Percentiles rank a stretch among this genome's conserved stretches.
These are phyloP conservation scores for Polysphondylium violaceum DNA, from an alignment of 78 protist genomes.

Conservation along the genomic window DNA sequence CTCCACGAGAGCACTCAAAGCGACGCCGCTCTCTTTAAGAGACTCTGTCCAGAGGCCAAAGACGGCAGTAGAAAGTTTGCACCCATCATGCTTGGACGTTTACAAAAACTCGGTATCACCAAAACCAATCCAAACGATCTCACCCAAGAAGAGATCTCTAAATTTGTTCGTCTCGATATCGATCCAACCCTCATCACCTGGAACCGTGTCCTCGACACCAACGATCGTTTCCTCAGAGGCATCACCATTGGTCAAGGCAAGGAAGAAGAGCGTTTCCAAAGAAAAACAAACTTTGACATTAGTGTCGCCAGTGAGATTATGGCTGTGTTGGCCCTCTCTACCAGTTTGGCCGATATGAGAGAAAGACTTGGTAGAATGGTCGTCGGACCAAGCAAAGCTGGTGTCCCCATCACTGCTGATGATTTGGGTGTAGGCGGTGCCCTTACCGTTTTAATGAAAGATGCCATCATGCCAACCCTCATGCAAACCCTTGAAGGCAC, in stretches of 20 bases:
- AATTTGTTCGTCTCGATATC: slow-evolving; percentile 95
- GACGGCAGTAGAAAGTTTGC: slow-evolving; percentile 82
- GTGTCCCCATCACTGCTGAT: slow-evolving; percentile 95
- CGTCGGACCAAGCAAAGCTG: slow-evolving; percentile 73
- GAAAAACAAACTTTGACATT: slow-evolving; percentile 95
- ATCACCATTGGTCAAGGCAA: slow-evolving; percentile 95
- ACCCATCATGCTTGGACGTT: slow-evolving; percentile 90
- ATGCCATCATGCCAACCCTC: slow-evolving; percentile 97
- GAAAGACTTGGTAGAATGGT: slow-evolving; percentile 89
- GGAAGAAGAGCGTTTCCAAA: slow-evolving; percentile 89
- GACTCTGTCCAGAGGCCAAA: slow-evolving; percentile 87
- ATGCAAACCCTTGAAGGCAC: slow-evolving; percentile 97
- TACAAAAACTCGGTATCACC: slow-evolving; percentile 91
- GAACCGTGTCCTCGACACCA: slow-evolving; percentile 93
- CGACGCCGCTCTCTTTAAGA: slow-evolving; percentile 85
- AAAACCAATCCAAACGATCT: slow-evolving; percentile 89
- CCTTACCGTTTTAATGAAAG: slow-evolving; percentile 92
- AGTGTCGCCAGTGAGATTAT: slow-evolving; percentile 98
- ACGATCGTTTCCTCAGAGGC: slow-evolving; percentile 97
- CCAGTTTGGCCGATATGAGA: slow-evolving; percentile 88
- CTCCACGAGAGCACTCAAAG: slow-evolving; percentile 95
- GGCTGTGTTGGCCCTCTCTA: slow-evolving; percentile 97
- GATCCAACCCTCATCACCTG: slow-evolving; percentile 97
- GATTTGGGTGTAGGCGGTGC: slow-evolving; percentile 98
- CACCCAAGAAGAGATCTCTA: slow-evolving; percentile 83